Evolutionary conservation across 2,329 filamentous ascomycete species (phyloP).

Genomic region (Pseudocercospora pini-densiflorae): DNA sequence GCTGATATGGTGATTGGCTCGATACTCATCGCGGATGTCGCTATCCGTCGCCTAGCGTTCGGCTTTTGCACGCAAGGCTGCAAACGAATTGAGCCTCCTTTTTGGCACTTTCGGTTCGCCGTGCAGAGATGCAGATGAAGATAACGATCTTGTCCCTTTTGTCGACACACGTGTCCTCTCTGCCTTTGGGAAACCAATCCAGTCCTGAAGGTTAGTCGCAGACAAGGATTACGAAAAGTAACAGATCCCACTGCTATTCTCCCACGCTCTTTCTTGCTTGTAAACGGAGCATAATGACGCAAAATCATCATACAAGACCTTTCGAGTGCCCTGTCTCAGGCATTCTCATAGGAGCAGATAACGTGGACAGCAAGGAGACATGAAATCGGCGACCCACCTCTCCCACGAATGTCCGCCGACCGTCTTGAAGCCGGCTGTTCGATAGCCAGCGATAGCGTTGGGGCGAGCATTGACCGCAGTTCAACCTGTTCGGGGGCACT

Average conservation of each 20-base stretch:
- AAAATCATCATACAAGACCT: slow-evolving; percentile 2
- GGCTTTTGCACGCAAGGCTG: slow-evolving; percentile 9
- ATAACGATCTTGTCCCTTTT: neutral
- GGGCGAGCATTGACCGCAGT: slow-evolving; percentile 9
- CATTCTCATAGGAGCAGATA: neutral
- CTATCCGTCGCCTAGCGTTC: slow-evolving; percentile 9
- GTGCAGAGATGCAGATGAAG: neutral
- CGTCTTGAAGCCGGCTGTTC: neutral
- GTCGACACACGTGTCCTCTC: neutral
- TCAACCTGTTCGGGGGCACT: slow-evolving; percentile 3
- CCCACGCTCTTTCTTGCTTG: slow-evolving; percentile 14
- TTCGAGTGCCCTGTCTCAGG: neutral
- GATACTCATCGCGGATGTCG: slow-evolving; percentile 16
- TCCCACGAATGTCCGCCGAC: neutral
- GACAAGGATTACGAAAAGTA: slow-evolving; percentile 2
- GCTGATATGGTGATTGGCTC: slow-evolving; percentile 18
- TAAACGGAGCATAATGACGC: slow-evolving; percentile 1
- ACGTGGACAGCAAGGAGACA: slow-evolving; percentile 1
- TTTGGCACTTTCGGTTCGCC: neutral
- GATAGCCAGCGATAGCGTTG: slow-evolving; percentile 9
- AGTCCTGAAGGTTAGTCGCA: neutral
- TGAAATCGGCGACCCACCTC: slow-evolving; percentile 4
- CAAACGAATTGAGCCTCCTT: slow-evolving; percentile 7
- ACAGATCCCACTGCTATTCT: neutral
- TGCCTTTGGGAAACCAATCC: neutral